These are phyloP conservation scores for Sphaerulina musiva DNA, from an alignment of 2,329 filamentous ascomycete species.

Conservation along the genomic window DNA sequence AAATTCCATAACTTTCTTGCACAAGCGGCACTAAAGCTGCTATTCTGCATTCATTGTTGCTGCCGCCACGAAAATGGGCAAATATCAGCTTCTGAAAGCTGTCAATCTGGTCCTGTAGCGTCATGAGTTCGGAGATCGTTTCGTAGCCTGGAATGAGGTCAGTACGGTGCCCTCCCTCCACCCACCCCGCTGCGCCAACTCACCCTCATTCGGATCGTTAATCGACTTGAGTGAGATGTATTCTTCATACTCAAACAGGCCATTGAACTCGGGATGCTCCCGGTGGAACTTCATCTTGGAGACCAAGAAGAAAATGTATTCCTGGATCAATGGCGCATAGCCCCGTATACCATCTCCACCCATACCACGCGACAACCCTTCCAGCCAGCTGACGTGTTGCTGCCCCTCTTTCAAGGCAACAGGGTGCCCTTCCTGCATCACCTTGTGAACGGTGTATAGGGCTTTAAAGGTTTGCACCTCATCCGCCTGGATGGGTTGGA, in stretches of 20 bases:
- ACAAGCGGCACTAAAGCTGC: slow-evolving; percentile 88
- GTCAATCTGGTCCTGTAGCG: slow-evolving; percentile 94
- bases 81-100: slow-evolving; percentile 98
- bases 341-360: slow-evolving; percentile 60
- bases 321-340: slow-evolving; percentile 85
- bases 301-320: slow-evolving; percentile 93
- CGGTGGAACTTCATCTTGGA: slow-evolving; percentile 95
- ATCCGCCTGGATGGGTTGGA: slow-evolving; percentile 97
- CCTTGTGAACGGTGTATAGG: slow-evolving; percentile 93
- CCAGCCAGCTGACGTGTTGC: slow-evolving; percentile 81
- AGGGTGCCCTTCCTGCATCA: slow-evolving; percentile 93
- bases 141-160: slow-evolving; percentile 60
- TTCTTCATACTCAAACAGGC: slow-evolving; percentile 97
- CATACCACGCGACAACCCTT: slow-evolving; percentile 80
- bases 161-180: neutral
- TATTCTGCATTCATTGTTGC: slow-evolving; percentile 95
- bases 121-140: slow-evolving; percentile 95
- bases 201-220: slow-evolving; percentile 85
- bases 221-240: slow-evolving; percentile 97
- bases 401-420: slow-evolving; percentile 81
- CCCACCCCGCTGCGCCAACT: neutral
- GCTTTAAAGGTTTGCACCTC: slow-evolving; percentile 99
- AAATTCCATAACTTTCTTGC: slow-evolving; percentile 97
- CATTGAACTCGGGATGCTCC: slow-evolving; percentile 96
- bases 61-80: slow-evolving; percentile 83